Percentiles rank a stretch among this genome's conserved stretches.
Evolutionary conservation across 345 rosid species (phyloP).

Genomic region (Excoecaria cochinchinensis): DNA sequence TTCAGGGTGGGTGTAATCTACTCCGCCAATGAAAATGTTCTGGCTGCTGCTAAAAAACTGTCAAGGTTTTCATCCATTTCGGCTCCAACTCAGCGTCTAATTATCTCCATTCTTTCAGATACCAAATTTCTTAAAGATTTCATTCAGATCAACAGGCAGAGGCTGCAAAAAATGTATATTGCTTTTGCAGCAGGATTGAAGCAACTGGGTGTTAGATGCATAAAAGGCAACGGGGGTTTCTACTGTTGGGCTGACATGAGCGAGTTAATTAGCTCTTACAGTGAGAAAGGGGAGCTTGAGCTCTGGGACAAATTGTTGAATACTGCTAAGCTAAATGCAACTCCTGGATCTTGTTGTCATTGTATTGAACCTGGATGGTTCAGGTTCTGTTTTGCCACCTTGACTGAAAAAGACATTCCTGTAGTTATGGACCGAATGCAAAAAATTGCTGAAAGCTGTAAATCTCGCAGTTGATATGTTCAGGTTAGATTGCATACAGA

Average conservation of each 20-base stretch:
- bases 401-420: conserved; percentile 62
- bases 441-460: conserved; percentile 59
- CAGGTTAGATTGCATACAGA: conserved; percentile 20
- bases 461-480: conserved; percentile 52
- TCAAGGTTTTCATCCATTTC: conserved; percentile 73
- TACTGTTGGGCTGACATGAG: conserved; percentile 93
- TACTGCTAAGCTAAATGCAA: conserved; percentile 62
- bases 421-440: conserved; percentile 60
- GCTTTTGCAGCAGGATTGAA: conserved; percentile 56
- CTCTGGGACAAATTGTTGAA: conserved; percentile 86
- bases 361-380: conserved; percentile 98
- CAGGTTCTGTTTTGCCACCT: conserved; percentile 60
- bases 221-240: conserved; percentile 61
- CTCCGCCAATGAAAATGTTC: conserved; percentile 57
- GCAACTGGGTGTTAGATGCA: conserved; percentile 61
- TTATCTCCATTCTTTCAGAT: conserved; percentile 62
- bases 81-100: conserved; percentile 60
- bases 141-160: conserved; percentile 47
- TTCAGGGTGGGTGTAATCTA: conserved; percentile 61
- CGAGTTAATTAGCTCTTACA: conserved; percentile 63
- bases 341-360: conserved; percentile 87
- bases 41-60: conserved; percentile 62
- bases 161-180: conserved; percentile 40
- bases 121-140: conserved; percentile 42
- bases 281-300: conserved; percentile 88